phyloP scores from a whole-genome alignment of 306 rosid genomes.

The Prunus mume region DNA sequence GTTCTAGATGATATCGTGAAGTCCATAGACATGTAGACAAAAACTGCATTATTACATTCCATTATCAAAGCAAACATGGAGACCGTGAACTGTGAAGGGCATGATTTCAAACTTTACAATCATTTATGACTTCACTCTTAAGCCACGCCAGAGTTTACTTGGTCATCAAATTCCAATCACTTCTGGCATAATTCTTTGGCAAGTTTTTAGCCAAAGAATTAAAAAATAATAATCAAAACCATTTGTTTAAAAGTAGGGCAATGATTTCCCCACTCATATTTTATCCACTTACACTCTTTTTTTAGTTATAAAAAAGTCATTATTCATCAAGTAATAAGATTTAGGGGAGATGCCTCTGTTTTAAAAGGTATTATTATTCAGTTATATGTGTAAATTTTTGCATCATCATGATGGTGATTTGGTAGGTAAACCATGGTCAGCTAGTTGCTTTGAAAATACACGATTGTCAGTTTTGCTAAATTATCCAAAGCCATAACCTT shows the following conservation, averaged over 20 bases:
- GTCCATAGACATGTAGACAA: constrained; percentile 15
- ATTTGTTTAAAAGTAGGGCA: too few relatives aligned
- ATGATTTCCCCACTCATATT: too few relatives aligned
- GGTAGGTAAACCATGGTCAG: constrained; percentile 23
- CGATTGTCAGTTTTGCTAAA: neutral
- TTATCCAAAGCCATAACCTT: neutral
- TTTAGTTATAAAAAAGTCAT: too few relatives aligned
- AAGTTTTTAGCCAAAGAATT: too few relatives aligned
- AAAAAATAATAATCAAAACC: too few relatives aligned
- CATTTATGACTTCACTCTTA: constrained; percentile 22
- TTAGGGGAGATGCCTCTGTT: neutral
- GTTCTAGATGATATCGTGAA: neutral
- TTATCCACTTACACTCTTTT: too few relatives aligned
- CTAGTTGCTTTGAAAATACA: constrained; percentile 1
- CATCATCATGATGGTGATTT: constrained; percentile 4
- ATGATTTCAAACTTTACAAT: constrained; percentile 5
- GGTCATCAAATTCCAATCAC: neutral
- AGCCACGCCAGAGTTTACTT: constrained; percentile 20
- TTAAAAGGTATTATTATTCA: neutral
- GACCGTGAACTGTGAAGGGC: constrained; percentile 6
- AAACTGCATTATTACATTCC: neutral
- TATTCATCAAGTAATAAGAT: neutral
- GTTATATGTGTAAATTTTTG: neutral
- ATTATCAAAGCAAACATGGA: constrained; percentile 1
- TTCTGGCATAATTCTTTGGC: too few relatives aligned